Conservation (phyloP, 805 yeast species). For the Wickerhamiella hasegawae region DNA sequence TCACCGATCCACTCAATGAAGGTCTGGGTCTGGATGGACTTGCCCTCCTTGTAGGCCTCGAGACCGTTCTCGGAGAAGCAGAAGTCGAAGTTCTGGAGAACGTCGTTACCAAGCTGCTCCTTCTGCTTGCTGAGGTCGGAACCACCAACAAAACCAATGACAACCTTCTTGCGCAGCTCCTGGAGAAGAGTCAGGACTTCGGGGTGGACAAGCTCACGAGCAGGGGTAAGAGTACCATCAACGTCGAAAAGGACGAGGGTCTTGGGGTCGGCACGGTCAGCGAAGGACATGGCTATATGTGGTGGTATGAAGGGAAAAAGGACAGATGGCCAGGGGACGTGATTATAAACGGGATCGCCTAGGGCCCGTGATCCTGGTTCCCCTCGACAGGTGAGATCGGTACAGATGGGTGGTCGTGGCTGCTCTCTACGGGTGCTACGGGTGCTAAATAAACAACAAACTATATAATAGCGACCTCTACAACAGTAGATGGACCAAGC, state of each 20-base stretch:
- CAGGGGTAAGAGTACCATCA: slow-evolving; percentile 97
- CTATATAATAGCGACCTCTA: too few relatives aligned
- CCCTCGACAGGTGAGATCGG: too few relatives aligned
- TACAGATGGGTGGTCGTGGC: too few relatives aligned
- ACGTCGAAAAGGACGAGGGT: slow-evolving; percentile 90
- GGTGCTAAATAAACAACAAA: too few relatives aligned
- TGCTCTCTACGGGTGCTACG: too few relatives aligned
- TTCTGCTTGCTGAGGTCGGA: slow-evolving; percentile 85
- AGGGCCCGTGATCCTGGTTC: too few relatives aligned
- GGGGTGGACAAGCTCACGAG: slow-evolving; percentile 48
- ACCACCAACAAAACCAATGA: slow-evolving; percentile 96
- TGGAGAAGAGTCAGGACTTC: slow-evolving; percentile 61
- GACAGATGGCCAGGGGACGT: too few relatives aligned
- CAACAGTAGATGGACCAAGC: too few relatives aligned
- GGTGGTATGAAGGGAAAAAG: too few relatives aligned
- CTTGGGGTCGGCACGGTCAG: slow-evolving; percentile 54
- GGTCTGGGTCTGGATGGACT: slow-evolving; percentile 80
- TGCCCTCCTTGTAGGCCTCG: slow-evolving; percentile 88
- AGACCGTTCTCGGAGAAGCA: slow-evolving; percentile 96
- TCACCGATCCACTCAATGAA: slow-evolving; percentile 94
- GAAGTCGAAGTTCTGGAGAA: slow-evolving; percentile 75
- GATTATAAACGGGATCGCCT: too few relatives aligned
- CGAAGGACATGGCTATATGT: slow-evolving; percentile 25
- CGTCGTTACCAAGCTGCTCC: slow-evolving; percentile 79
- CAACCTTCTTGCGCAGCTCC: slow-evolving; percentile 78